Evolutionary conservation across 306 rosid genomes (phyloP), one percentile per base, ranked within the genome.

Genomic region (Begonia loranthoides): DNA sequence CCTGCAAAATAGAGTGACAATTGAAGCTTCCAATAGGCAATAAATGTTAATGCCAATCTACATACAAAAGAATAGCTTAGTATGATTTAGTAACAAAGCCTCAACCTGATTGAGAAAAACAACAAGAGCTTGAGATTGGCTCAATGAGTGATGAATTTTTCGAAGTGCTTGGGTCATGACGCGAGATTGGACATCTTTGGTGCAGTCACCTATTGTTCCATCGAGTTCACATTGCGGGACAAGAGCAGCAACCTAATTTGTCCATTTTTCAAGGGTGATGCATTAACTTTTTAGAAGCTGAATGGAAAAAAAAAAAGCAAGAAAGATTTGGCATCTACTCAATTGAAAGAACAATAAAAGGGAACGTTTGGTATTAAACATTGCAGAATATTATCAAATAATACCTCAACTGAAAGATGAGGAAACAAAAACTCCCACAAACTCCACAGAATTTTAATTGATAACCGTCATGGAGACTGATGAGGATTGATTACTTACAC

Each of bases 201-300:
- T 45, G 13, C 62, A 56, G 56, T 59, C 54, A 57, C 74, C 74
- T 33, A 76, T 72, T 62, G 59, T 24, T 41, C 64, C 77, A 70
- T 77, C 89, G 57, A 89, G 73, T 63, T 89, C 97, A 9, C 66
- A 53, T 60, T 82, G 72, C 9, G 97, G 97, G 57, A 84, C 71
- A 34, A 82, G 95, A 62, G 97, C 95, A 51, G 94, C 97, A 43
- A 85, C 97, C 97, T 89, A 82, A 59, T 45, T 51, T 51, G 34
- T n/a, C 40, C 34, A 58, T 47, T 41, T 14, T 14, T n/a, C 24
- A 43, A 46, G 17, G 46, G 58, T 13, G 15, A 28, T 46, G 41
- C 54, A 28, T 6, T 22, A 45, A 24, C 15, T 57, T 24, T 14
- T 22, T 24, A 45, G 12, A 10, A 28, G 14, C 8, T 22, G 48